These are phyloP conservation scores for Agroathelia rolfsii DNA, from an alignment of 1,284 basidiomycete genomes.

Conservation along the genomic window DNA sequence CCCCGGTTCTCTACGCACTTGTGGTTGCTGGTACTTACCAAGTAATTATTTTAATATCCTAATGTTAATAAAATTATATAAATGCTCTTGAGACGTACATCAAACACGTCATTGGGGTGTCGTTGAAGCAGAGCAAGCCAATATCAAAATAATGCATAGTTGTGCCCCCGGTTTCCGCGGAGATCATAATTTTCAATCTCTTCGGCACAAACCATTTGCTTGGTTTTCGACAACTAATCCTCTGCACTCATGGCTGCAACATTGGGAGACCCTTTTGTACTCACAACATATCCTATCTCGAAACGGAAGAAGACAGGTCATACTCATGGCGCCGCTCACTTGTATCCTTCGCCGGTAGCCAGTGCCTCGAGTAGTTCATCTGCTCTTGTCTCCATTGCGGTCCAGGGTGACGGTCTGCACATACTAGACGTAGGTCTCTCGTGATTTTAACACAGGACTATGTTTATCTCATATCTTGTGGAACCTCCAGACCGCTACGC, in stretches of 20 bases:
- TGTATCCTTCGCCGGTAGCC: slow-evolving; percentile 31
- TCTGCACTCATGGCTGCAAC: slow-evolving; percentile 40
- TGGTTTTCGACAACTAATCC: too few species aligned
- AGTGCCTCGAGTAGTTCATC: slow-evolving; percentile 29
- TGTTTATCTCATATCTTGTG: slow-evolving; percentile 3
- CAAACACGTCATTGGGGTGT: too few species aligned
- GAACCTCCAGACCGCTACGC: slow-evolving; percentile 42
- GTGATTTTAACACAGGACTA: slow-evolving; percentile 3
- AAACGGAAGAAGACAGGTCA: slow-evolving; percentile 16
- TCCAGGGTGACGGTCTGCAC: slow-evolving; percentile 63
- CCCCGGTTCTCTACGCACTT: too few species aligned
- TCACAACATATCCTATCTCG: slow-evolving; percentile 37
- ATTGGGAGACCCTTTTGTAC: slow-evolving; percentile 50
- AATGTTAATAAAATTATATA: too few species aligned
- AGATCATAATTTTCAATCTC: too few species aligned
- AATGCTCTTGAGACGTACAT: too few species aligned
- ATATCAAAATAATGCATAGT: too few species aligned
- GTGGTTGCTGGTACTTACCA: too few species aligned
- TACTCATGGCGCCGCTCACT: slow-evolving; percentile 12
- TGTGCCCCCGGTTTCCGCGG: too few species aligned
- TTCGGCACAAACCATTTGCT: too few species aligned
- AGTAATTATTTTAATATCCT: too few species aligned
- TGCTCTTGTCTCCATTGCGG: slow-evolving; percentile 52
- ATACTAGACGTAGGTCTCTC: slow-evolving; percentile 49
- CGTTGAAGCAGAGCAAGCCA: too few species aligned